Conservation (phyloP, 257 asterid species). For the Fraxinus excelsior region DNA sequence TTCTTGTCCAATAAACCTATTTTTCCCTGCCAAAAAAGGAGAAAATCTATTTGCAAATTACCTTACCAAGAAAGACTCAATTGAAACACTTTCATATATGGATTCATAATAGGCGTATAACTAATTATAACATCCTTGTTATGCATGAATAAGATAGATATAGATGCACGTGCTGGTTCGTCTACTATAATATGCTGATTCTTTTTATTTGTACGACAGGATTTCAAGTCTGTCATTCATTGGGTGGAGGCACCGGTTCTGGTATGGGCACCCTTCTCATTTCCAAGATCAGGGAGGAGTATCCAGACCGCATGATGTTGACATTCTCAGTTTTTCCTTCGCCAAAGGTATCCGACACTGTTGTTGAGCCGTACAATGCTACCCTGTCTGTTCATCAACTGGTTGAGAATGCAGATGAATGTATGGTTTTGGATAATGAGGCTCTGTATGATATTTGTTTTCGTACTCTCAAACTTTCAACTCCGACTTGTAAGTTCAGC, state of each 20-base stretch:
- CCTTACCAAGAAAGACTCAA: neutral
- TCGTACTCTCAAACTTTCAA: conserved; percentile 49
- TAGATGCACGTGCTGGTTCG: neutral
- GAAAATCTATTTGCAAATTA: neutral
- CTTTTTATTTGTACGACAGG: conserved; percentile 28
- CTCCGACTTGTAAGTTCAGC: conserved; percentile 43
- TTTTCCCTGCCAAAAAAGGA: neutral
- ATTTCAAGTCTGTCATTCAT: conserved; percentile 50
- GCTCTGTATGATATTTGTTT: conserved; percentile 54
- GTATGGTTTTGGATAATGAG: conserved; percentile 58
- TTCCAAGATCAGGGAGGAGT: conserved; percentile 54
- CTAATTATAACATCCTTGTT: neutral
- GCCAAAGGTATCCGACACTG: conserved; percentile 53
- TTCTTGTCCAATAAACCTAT: neutral
- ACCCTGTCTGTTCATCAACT: conserved; percentile 55
- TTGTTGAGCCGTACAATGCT: conserved; percentile 56
- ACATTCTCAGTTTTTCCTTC: conserved; percentile 54
- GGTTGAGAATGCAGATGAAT: conserved; percentile 56
- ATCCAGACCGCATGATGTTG: conserved; percentile 55
- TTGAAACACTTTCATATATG: neutral
- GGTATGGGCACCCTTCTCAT: conserved; percentile 58
- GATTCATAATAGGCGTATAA: neutral
- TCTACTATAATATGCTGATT: neutral
- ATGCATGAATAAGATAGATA: neutral
- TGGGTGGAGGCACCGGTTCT: conserved; percentile 60